Evolutionary conservation across 169 alveolate genomes (phyloP).

Genomic region (Plasmodium knowlesi): DNA sequence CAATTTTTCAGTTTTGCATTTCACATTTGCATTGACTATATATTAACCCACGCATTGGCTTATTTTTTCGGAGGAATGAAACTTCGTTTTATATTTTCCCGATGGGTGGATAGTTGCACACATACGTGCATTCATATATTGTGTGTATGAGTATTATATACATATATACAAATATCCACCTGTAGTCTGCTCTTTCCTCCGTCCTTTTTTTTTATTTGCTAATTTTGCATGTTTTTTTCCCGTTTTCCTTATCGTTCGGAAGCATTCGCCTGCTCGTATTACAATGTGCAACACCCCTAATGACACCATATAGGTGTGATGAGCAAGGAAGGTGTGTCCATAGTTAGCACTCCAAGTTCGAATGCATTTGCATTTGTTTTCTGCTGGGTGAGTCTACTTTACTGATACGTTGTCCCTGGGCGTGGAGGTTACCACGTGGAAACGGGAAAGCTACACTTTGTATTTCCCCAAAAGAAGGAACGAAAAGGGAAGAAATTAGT

Average conservation of each 20-base stretch:
- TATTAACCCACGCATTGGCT: background rate
- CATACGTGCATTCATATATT: background rate
- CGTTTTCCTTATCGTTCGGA: background rate
- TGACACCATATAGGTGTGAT: background rate
- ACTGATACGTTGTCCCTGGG: background rate
- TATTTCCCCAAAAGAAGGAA: background rate
- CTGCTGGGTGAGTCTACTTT: background rate
- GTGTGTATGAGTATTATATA: background rate
- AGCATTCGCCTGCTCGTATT: background rate
- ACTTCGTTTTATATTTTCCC: background rate
- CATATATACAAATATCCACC: background rate
- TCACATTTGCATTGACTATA: background rate
- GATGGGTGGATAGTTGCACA: background rate
- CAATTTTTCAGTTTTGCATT: background rate
- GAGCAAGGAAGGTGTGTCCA: background rate
- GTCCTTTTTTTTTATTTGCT: background rate
- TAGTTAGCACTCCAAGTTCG: background rate
- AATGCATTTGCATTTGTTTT: too few relatives aligned
- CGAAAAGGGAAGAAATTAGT: background rate
- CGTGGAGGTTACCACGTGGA: background rate
- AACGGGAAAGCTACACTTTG: background rate
- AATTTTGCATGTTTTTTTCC: background rate
- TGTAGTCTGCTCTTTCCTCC: background rate
- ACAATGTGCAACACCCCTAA: background rate
- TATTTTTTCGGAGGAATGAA: background rate